Evolutionary conservation across 176 grass and related monocot species (phyloP).

Genomic region (Raddia distichophylla): DNA sequence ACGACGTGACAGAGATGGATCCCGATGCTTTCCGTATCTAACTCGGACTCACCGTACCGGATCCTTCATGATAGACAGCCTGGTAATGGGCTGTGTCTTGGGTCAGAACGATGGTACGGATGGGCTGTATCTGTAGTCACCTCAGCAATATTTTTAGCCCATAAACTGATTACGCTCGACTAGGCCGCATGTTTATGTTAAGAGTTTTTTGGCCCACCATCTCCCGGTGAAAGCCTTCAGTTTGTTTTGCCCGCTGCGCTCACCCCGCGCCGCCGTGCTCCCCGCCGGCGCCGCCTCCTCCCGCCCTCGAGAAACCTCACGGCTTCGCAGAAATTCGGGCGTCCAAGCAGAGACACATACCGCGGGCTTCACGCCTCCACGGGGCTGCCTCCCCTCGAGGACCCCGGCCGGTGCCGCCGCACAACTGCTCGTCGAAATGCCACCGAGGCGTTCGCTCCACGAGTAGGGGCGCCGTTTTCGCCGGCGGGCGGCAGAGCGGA

Average conservation of each 20-base stretch:
- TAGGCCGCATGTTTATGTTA: too few species aligned
- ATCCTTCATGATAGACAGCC: too few species aligned
- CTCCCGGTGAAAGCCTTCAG: too few species aligned
- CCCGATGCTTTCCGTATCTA: not conserved
- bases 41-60: not conserved
- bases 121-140: too few species aligned
- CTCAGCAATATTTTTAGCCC: too few species aligned
- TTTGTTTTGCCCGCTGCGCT: too few species aligned
- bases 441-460: not conserved
- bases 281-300: not conserved
- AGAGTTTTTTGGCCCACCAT: too few species aligned
- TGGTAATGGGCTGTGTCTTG: too few species aligned
- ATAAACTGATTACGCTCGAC: too few species aligned
- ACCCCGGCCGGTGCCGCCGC: not conserved
- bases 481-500: not conserved
- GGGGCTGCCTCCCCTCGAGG: not conserved
- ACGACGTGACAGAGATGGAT: not conserved
- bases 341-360: not conserved
- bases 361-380: not conserved
- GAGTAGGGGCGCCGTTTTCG: not conserved
- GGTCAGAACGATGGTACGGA: too few species aligned
- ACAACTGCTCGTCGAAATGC: conserved; percentile 45
- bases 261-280: not conserved
- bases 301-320: not conserved
- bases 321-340: not conserved